These are phyloP conservation scores for Xylariales sp. DNA, from an alignment of 2,329 filamentous ascomycete species.

Conservation along the genomic window DNA sequence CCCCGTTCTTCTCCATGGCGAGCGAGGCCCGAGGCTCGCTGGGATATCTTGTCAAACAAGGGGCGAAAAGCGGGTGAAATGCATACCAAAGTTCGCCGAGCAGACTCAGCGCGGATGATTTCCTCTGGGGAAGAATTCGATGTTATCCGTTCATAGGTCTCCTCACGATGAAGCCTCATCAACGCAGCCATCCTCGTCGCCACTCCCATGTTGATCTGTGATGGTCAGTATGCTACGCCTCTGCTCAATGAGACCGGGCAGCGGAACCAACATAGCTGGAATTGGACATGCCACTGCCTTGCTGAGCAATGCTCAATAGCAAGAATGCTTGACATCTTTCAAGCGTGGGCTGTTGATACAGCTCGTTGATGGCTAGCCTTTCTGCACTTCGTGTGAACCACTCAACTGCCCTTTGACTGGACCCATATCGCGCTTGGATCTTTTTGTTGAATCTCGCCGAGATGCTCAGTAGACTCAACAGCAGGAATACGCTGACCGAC, in stretches of 20 bases:
- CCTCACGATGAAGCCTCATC: constrained; percentile 51
- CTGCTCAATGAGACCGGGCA: neutral
- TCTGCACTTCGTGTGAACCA: constrained; percentile 49
- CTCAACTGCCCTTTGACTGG: constrained; percentile 46
- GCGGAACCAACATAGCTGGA: constrained; percentile 45
- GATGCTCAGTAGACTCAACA: constrained; percentile 51
- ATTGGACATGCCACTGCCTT: constrained; percentile 49
- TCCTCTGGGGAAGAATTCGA: constrained; percentile 37
- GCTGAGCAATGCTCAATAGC: constrained; percentile 53
- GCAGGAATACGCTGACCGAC: constrained; percentile 49
- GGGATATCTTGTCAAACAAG: constrained; percentile 3
- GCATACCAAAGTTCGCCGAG: constrained; percentile 49
- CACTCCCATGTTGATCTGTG: constrained; percentile 51
- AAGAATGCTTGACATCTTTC: constrained; percentile 56
- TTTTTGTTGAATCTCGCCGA: constrained; percentile 50
- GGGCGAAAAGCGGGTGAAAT: neutral
- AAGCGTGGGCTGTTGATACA: constrained; percentile 48
- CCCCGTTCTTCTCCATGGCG: neutral
- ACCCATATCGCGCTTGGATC: constrained; percentile 43
- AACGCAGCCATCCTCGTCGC: constrained; percentile 51
- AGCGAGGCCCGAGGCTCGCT: constrained; percentile 4
- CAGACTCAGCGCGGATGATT: constrained; percentile 49
- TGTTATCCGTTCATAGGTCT: constrained; percentile 42
- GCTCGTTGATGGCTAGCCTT: constrained; percentile 40
- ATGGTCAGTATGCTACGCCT: constrained; percentile 14